Evolutionary conservation across 2,329 filamentous ascomycete species (phyloP).

Genomic region (Colletotrichum salicis): DNA sequence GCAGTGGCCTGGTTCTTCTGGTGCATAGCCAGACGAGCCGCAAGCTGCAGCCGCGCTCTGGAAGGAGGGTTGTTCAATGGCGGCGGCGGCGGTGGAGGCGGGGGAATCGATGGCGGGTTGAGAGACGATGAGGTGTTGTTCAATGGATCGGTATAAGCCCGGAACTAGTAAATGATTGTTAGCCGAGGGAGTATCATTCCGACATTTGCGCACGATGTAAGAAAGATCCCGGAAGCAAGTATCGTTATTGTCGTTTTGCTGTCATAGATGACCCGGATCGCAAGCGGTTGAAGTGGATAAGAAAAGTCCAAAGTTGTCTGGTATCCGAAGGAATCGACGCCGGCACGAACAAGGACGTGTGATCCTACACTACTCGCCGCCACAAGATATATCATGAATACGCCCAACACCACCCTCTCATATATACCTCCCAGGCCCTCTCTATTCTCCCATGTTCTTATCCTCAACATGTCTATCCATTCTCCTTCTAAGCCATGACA

Average conservation of each 20-base stretch:
- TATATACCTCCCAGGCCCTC: background rate
- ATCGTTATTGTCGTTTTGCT: constrained; percentile 20
- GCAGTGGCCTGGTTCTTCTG: constrained; percentile 69
- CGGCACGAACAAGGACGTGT: constrained; percentile 26
- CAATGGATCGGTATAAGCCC: constrained; percentile 66
- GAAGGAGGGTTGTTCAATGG: constrained; percentile 89
- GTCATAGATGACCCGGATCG: constrained; percentile 1
- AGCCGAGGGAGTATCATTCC: constrained; percentile 13
- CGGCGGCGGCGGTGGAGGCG: constrained; percentile 74
- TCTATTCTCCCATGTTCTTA: constrained; percentile 8
- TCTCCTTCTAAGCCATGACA: constrained; percentile 30
- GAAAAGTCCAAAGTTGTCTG: constrained; percentile 34
- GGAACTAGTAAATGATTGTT: constrained; percentile 59
- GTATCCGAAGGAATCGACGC: constrained; percentile 34
- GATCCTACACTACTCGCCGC: constrained; percentile 34
- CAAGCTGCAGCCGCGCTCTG: constrained; percentile 87
- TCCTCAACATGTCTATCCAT: constrained; percentile 13
- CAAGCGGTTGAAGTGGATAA: constrained; percentile 18
- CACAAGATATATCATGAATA: constrained; percentile 15
- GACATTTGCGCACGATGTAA: constrained; percentile 3
- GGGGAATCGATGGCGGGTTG: constrained; percentile 67
- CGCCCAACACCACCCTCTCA: constrained; percentile 13
- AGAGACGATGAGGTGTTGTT: constrained; percentile 59
- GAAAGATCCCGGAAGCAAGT: constrained; percentile 20
- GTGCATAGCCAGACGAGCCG: constrained; percentile 83